Base-by-base conservation (phyloP, 1,284 basidiomycete species). In the Microstroma glucosiphilum region DNA sequence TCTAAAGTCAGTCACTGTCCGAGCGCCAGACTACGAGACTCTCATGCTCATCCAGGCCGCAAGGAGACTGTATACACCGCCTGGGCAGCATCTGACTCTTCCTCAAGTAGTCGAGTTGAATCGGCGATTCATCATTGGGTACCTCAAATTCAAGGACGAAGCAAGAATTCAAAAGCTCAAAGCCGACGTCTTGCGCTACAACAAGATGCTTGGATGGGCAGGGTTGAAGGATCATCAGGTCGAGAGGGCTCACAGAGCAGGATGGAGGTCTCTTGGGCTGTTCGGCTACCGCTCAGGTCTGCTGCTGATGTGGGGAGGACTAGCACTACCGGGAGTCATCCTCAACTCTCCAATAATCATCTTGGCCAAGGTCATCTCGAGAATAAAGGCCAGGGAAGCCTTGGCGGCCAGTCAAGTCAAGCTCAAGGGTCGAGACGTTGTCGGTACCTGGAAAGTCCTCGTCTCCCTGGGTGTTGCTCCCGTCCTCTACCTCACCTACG, bases 171-270 rank as follows among this genome's bases (percentile, higher is more conserved):
- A 90, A 75, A 87, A 88, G 59, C 83, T 98, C 23, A 86, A 90
- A 56, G 83, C 83, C 56, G 87, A 91, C 67, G 91, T 98, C n/a
- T 83, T 93, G 48, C 89, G 89, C 68, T 99, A 99, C 80, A 98
- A 99, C 79, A 89, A 91, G 64, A 83, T 89, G 59, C 83, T 98
- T 48, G 85, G 89, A 53, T 92, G 97, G 81, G 85, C 98, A 65
- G 96, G 96, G n/a, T 83, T 99, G 63, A 89, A 92, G 60, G 96
- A 99, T 79, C 96, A 99, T 78, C 96, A 99, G 83, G 93, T 92
- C 85, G 69, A 88, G 85, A 72, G 82, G 86, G 75, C 89, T 86
- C 76, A 73, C 30, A 71, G 80, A 9, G 79, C 80, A 9, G 85
- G 87, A 57, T 90, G 92, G 89, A 93, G 96, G 80, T 90, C 89